A percentile compares a stretch with the other conserved stretches of the same genome.
phyloP scores from a whole-genome alignment of 495 filamentous ascomycete species.

The Penicillium cosmopolitanum region DNA sequence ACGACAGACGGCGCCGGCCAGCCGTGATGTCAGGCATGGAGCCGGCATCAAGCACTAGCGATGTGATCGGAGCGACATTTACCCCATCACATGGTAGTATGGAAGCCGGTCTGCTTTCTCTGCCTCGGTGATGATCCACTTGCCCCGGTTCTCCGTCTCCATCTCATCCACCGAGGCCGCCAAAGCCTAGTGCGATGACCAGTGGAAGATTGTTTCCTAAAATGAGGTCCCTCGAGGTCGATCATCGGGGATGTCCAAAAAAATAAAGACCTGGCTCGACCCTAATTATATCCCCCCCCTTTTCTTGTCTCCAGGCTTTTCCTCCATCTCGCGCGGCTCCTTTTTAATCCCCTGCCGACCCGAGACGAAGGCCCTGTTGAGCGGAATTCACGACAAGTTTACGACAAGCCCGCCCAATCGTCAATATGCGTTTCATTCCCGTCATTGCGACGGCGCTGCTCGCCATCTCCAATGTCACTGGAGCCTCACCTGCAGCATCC shows the following conservation, averaged over 20 bases:
- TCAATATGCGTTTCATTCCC: constrained; percentile 34
- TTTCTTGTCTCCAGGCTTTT: constrained; percentile 22
- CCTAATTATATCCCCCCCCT: constrained; percentile 7
- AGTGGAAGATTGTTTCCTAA: constrained; percentile 24
- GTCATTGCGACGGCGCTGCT: constrained; percentile 32
- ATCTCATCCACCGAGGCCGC: constrained; percentile 16
- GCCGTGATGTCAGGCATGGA: constrained; percentile 3
- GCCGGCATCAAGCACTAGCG: constrained; percentile 9
- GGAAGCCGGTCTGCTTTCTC: neutral
- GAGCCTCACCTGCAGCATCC: constrained; percentile 23
- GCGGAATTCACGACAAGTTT: constrained; percentile 7
- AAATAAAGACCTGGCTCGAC: constrained; percentile 31
- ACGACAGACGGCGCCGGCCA: neutral
- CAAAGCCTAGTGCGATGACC: constrained; percentile 13
- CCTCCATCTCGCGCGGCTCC: constrained; percentile 25
- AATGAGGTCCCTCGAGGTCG: constrained; percentile 19
- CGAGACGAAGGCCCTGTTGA: constrained; percentile 15
- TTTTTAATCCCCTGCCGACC: constrained; percentile 24
- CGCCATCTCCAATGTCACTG: constrained; percentile 24
- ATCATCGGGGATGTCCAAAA: constrained; percentile 18
- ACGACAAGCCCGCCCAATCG: constrained; percentile 13
- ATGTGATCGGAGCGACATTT: constrained; percentile 11
- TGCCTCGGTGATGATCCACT: constrained; percentile 31
- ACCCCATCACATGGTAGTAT: constrained; percentile 22
- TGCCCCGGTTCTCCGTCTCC: constrained; percentile 6